These are phyloP conservation scores for Chalaropsis ovoidea DNA, from an alignment of 2,329 filamentous ascomycete species.

Conservation along the genomic window DNA sequence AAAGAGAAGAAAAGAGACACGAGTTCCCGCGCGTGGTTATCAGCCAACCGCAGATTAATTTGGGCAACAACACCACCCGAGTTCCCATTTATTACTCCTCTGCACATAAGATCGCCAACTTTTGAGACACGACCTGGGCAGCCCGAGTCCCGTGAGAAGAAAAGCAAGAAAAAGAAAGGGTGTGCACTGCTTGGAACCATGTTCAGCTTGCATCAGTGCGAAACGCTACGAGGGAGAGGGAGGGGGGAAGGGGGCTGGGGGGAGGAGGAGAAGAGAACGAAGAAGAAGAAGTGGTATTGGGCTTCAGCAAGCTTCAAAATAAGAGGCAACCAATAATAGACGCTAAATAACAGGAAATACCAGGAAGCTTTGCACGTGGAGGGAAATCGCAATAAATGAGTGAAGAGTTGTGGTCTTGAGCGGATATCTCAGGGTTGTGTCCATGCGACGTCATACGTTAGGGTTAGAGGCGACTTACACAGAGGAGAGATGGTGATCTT, in stretches of 20 bases:
- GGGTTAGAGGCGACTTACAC: neutral
- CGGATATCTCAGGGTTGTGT: neutral
- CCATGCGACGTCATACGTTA: neutral
- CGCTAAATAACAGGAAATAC: neutral
- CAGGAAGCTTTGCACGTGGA: neutral
- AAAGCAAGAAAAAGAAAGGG: constrained; percentile 6
- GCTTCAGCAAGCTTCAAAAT: neutral
- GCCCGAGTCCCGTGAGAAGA: neutral
- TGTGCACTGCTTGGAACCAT: constrained; percentile 1
- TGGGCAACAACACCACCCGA: neutral
- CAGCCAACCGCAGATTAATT: neutral
- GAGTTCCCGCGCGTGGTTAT: neutral
- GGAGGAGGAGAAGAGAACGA: neutral
- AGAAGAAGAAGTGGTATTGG: neutral
- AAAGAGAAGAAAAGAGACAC: neutral
- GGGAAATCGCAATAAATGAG: neutral
- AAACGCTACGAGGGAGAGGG: constrained; percentile 2
- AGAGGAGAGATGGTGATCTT: neutral
- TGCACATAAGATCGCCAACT: constrained; percentile 5
- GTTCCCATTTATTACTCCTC: constrained; percentile 5
- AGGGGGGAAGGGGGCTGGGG: constrained; percentile 1
- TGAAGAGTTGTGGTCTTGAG: constrained; percentile 1
- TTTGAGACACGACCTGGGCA: constrained; percentile 10
- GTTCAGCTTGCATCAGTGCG: constrained; percentile 15
- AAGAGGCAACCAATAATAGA: constrained; percentile 7